phyloP scores from a whole-genome alignment of 2,329 filamentous ascomycete genomes.

The Neofusicoccum sp. region DNA sequence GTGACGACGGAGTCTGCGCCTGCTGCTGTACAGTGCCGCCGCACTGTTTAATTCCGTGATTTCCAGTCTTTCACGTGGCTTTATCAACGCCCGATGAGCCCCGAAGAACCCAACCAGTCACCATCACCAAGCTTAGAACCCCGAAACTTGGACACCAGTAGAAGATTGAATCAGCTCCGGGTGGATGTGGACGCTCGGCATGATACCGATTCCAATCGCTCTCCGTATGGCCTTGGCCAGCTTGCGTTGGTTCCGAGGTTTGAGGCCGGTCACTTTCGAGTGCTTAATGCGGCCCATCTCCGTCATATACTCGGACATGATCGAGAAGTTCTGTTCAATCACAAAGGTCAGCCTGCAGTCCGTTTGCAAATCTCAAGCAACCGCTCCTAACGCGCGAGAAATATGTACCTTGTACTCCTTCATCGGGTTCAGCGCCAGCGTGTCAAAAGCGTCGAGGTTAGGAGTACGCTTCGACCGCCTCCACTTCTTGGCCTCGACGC shows the following conservation, averaged over 20 bases:
- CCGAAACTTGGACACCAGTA: not conserved
- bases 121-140: too few relatives aligned
- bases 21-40: too few relatives aligned
- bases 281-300: slow-evolving; percentile 83
- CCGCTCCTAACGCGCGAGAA: too few relatives aligned
- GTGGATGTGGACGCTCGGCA: slow-evolving; percentile 88
- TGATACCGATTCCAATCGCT: slow-evolving; percentile 84
- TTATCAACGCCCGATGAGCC: too few relatives aligned
- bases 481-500: slow-evolving; percentile 81
- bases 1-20: too few relatives aligned
- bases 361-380: too few relatives aligned
- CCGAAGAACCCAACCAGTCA: too few relatives aligned
- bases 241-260: slow-evolving; percentile 87
- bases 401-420: slow-evolving; percentile 78
- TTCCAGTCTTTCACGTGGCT: too few relatives aligned
- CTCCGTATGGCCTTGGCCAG: slow-evolving; percentile 91
- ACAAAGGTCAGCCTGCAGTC: not conserved
- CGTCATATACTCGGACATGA: slow-evolving; percentile 88
- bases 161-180: slow-evolving; percentile 63
- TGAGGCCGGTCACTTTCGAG: slow-evolving; percentile 73
- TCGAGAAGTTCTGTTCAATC: slow-evolving; percentile 75
- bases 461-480: slow-evolving; percentile 54
- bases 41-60: too few relatives aligned
- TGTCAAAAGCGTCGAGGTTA: slow-evolving; percentile 72
- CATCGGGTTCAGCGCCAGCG: slow-evolving; percentile 76